phyloP scores from a whole-genome alignment of 176 grass and related monocot species.

The Cymbopogon citratus region DNA sequence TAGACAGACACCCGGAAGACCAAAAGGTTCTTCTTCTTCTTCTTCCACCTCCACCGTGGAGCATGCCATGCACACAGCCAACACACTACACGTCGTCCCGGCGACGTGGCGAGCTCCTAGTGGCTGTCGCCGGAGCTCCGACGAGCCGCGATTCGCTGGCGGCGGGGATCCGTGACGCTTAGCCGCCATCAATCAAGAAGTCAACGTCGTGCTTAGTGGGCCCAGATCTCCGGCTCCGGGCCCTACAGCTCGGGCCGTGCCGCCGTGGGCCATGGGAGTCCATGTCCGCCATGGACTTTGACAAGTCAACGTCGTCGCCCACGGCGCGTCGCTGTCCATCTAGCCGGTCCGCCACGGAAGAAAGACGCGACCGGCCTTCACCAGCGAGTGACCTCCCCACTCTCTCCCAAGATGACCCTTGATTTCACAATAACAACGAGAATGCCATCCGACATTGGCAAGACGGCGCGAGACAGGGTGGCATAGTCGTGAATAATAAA shows the following conservation, averaged over 20 bases:
- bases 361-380: background rate
- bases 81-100: background rate
- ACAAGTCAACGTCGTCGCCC: conserved; percentile 11
- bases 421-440: background rate
- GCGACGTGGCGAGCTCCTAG: background rate
- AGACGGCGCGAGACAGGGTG: fast-evolving
- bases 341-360: conserved; percentile 27
- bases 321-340: conserved; percentile 7
- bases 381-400: background rate
- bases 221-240: background rate
- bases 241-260: background rate
- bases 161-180: background rate
- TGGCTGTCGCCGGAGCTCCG: background rate
- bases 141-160: conserved; percentile 10
- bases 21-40: background rate
- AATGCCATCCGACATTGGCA: background rate
- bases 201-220: background rate
- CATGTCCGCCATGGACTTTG: conserved; percentile 12
- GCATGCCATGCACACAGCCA: background rate
- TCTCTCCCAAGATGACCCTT: background rate
- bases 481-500: background rate
- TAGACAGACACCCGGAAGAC: background rate
- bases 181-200: background rate
- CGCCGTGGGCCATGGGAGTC: background rate
- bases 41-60: background rate